These are phyloP conservation scores for Macaranga tanarius DNA, from an alignment of 441 rosid genomes.

Conservation along the genomic window DNA sequence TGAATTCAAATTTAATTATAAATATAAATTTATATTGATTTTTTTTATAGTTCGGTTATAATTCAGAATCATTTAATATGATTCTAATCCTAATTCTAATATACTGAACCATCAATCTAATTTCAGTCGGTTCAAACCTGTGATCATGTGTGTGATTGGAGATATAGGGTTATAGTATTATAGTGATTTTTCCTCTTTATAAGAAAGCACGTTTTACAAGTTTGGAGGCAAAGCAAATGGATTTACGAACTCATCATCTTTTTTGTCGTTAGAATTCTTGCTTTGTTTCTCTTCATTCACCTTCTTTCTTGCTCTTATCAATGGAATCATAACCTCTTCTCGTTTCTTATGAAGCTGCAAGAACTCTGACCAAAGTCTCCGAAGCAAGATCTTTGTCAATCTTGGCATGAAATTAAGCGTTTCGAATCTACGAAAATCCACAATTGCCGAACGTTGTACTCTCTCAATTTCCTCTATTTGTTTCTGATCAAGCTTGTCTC, in stretches of 20 bases:
- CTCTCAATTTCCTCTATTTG: slow-evolving; percentile 30
- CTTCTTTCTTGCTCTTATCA: slow-evolving; percentile 35
- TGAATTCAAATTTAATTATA: too few species aligned
- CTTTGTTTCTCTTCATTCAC: slow-evolving; percentile 12
- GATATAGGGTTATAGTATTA: too few species aligned
- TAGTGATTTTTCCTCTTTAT: too few species aligned
- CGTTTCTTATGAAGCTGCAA: slow-evolving; percentile 7
- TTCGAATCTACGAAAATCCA: slow-evolving; percentile 1
- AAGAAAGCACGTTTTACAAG: too few species aligned
- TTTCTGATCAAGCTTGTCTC: slow-evolving; percentile 18
- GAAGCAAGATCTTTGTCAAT: slow-evolving; percentile 29
- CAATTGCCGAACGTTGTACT: slow-evolving; percentile 10
- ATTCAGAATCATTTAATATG: too few species aligned
- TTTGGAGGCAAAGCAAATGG: too few species aligned
- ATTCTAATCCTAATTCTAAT: too few species aligned
- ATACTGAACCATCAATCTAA: too few species aligned
- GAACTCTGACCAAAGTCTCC: slow-evolving; percentile 33
- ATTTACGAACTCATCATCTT: neutral
- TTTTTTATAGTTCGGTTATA: too few species aligned
- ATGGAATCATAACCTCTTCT: slow-evolving; percentile 23
- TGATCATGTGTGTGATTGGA: too few species aligned
- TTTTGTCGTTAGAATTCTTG: neutral
- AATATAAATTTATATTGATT: too few species aligned
- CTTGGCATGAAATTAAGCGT: slow-evolving; percentile 39
- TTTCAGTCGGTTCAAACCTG: too few species aligned